Percentiles rank a stretch among this genome's conserved stretches.
These are phyloP conservation scores for Penicillium sp. DNA, from an alignment of 2,329 filamentous ascomycete species.

Conservation along the genomic window DNA sequence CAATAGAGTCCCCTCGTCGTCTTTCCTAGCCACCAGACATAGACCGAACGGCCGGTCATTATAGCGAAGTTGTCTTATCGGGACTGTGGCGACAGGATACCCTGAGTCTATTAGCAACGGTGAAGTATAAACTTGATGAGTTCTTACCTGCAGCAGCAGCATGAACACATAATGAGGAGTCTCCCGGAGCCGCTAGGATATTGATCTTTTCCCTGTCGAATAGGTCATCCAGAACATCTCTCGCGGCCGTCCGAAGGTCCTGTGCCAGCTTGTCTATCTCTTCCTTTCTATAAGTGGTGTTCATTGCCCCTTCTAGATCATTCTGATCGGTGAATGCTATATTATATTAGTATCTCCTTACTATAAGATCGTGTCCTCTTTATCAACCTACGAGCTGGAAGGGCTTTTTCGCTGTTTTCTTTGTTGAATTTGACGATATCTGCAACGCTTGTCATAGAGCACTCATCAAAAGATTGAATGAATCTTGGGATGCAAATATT, in stretches of 20 bases:
- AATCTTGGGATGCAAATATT: too few species aligned
- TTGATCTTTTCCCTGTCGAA: neutral
- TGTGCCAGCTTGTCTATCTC: neutral
- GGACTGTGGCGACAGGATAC: conserved; percentile 29
- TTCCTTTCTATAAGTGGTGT: neutral
- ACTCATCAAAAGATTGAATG: too few species aligned
- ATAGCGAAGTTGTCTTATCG: conserved; percentile 20
- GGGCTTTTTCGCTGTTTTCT: neutral
- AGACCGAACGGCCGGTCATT: conserved; percentile 30
- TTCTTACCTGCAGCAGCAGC: conserved; percentile 20
- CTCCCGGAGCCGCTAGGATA: conserved; percentile 7
- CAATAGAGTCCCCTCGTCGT: conserved; percentile 20
- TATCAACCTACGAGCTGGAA: neutral
- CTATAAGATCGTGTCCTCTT: too few species aligned
- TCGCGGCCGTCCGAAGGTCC: neutral
- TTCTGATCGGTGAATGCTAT: neutral
- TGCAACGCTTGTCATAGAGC: neutral
- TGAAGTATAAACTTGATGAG: neutral
- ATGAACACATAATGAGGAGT: conserved; percentile 7
- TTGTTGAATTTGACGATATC: neutral
- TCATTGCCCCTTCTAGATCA: neutral
- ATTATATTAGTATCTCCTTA: neutral
- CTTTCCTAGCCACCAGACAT: conserved; percentile 22
- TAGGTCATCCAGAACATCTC: neutral
- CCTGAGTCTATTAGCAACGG: conserved; percentile 10